These are phyloP conservation scores for Penicillium steckii DNA, from an alignment of 495 filamentous ascomycete species.

Conservation along the genomic window DNA sequence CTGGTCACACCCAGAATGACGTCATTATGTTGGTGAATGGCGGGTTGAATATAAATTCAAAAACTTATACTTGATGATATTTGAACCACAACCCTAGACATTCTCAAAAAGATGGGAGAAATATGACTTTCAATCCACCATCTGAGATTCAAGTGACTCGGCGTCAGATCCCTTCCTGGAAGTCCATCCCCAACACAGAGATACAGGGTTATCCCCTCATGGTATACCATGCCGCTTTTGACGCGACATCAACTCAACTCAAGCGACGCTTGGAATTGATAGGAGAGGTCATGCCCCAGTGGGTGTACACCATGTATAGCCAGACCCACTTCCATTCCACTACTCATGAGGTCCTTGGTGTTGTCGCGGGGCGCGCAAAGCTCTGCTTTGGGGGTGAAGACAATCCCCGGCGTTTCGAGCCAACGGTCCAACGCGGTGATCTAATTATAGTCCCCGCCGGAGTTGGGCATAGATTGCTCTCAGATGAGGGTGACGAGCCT, in stretches of 20 bases:
- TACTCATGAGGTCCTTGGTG: slow-evolving; percentile 63
- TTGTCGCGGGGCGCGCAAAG: slow-evolving; percentile 55
- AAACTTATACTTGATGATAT: not conserved
- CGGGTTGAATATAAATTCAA: not conserved
- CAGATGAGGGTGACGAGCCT: slow-evolving; percentile 42
- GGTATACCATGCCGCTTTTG: slow-evolving; percentile 57
- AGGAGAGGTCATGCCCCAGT: slow-evolving; percentile 59
- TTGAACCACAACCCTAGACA: not conserved
- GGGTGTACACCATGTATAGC: slow-evolving; percentile 66
- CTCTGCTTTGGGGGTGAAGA: slow-evolving; percentile 67
- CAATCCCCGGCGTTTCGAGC: slow-evolving; percentile 57
- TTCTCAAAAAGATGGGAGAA: too few relatives aligned
- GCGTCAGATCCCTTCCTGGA: slow-evolving; percentile 58
- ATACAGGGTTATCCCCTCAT: slow-evolving; percentile 62
- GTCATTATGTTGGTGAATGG: slow-evolving; percentile 2
- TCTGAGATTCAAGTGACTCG: slow-evolving; percentile 50
- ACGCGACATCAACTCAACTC: slow-evolving; percentile 45
- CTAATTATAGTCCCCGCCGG: slow-evolving; percentile 66
- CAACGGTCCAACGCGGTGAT: slow-evolving; percentile 56
- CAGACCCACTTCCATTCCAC: slow-evolving; percentile 66
- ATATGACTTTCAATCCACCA: slow-evolving; percentile 40
- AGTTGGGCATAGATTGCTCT: slow-evolving; percentile 60
- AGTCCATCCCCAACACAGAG: slow-evolving; percentile 62
- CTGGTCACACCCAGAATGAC: slow-evolving; percentile 12
- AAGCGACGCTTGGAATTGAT: slow-evolving; percentile 50